Percentiles rank a stretch among this genome's conserved stretches.
phyloP scores from a whole-genome alignment of 1,284 basidiomycete genomes.

The Puccinia brachypodii region DNA sequence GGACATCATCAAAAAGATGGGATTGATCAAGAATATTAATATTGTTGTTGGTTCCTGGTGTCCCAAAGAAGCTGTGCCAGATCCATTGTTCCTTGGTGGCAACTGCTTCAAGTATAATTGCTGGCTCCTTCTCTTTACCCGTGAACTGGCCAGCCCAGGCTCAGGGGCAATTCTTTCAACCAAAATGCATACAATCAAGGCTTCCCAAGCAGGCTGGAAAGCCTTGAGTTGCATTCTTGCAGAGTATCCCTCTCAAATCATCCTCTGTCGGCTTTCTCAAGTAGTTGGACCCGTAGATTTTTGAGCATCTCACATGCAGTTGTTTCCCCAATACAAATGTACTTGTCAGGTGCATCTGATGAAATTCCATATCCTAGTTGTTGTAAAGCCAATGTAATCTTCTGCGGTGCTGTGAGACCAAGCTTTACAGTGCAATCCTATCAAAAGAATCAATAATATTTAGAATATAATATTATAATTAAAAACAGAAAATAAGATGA shows the following conservation, averaged over 20 bases:
- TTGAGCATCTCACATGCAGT: not conserved
- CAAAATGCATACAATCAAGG: constrained; percentile 5
- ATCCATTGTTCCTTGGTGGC: constrained; percentile 28
- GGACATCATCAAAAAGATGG: not conserved
- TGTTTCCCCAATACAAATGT: constrained; percentile 10
- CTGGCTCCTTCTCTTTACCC: constrained; percentile 12
- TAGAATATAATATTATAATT: no score
- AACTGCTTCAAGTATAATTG: constrained; percentile 8
- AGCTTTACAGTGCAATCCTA: no score
- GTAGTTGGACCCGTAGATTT: not conserved
- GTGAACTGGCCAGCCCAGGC: not conserved
- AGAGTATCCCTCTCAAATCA: not conserved
- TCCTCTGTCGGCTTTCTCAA: not conserved
- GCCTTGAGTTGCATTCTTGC: not conserved
- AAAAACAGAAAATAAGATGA: no score
- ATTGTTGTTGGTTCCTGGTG: constrained; percentile 22
- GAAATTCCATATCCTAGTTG: constrained; percentile 9
- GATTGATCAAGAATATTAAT: constrained; percentile 4
- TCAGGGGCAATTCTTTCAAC: not conserved
- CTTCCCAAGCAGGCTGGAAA: not conserved
- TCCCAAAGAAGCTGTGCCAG: constrained; percentile 19
- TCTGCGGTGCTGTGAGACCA: no score
- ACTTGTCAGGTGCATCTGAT: not conserved
- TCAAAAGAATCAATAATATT: no score
- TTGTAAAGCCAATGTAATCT: not conserved